Conservation (phyloP, 176 grass and related monocot species). For the Guadua angustifolia region DNA sequence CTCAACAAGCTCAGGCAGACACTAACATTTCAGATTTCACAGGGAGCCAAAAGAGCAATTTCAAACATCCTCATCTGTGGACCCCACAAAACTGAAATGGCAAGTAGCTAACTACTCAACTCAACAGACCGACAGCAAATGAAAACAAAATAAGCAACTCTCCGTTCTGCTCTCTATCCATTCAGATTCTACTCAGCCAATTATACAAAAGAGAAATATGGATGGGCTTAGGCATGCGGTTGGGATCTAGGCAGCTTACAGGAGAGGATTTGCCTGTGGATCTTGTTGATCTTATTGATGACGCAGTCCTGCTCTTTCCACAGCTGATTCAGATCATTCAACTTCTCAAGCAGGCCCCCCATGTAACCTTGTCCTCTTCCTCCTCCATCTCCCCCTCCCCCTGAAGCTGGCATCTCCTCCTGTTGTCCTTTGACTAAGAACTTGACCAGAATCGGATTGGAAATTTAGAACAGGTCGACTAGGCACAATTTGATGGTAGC, state of each 20-base stretch:
- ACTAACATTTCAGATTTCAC: constrained; percentile 12
- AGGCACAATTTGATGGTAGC: not conserved
- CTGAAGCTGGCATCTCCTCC: constrained; percentile 8
- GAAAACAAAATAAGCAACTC: not conserved
- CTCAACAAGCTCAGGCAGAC: not conserved
- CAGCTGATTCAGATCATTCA: constrained; percentile 42
- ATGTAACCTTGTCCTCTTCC: not conserved
- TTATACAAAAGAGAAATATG: not conserved
- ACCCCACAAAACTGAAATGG: not conserved
- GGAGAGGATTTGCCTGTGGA: constrained; percentile 46
- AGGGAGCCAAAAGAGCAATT: not conserved
- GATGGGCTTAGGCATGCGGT: not conserved
- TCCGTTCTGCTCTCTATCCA: not conserved
- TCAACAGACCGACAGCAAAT: constrained; percentile 4
- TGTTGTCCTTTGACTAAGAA: not conserved
- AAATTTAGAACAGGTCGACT: not conserved
- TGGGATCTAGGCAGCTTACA: constrained; percentile 39
- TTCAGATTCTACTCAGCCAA: not conserved
- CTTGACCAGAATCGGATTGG: not conserved
- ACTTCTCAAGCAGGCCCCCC: constrained; percentile 22
- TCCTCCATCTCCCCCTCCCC: not conserved
- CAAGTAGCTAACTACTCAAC: not conserved
- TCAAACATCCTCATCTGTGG: not conserved
- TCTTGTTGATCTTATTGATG: constrained; percentile 40
- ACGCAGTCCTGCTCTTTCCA: constrained; percentile 30